Conservation (phyloP, 163 green algal genomes). For the Chloromonas sp. region DNA sequence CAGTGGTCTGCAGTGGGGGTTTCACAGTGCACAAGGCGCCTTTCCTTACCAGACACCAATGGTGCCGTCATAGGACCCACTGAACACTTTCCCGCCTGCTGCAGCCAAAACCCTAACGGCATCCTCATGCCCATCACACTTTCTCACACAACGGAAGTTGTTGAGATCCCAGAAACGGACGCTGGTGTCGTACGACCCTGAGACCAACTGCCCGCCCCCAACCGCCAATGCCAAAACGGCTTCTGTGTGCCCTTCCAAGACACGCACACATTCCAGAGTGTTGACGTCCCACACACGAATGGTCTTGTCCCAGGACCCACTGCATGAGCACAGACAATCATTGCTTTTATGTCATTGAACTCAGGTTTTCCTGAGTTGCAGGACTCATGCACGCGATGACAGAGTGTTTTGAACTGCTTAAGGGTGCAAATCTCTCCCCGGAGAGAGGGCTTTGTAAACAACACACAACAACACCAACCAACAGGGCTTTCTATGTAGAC, state of each 20-base stretch:
- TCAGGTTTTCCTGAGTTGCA: too few relatives aligned
- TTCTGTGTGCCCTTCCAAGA: conserved; percentile 88
- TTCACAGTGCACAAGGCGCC: too few relatives aligned
- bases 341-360: too few relatives aligned
- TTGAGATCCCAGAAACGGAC: conserved; percentile 86
- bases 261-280: conserved; percentile 69
- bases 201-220: conserved; percentile 62
- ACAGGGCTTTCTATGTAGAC: too few relatives aligned
- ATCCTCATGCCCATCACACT: conserved; percentile 87
- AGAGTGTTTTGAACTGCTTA: too few relatives aligned
- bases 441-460: too few relatives aligned
- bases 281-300: conserved; percentile 78
- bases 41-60: conserved; percentile 75
- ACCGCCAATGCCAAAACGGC: conserved; percentile 88
- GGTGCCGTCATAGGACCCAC: conserved; percentile 84
- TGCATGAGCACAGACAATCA: too few relatives aligned
- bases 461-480: too few relatives aligned
- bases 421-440: too few relatives aligned
- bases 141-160: conserved; percentile 73
- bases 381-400: too few relatives aligned
- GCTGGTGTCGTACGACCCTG: conserved; percentile 86
- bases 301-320: conserved; percentile 91
- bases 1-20: too few relatives aligned
- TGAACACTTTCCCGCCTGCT: conserved; percentile 68
- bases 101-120: conserved; percentile 86